A percentile compares a stretch with the other conserved stretches of the same genome.
Conservation (phyloP, 805 yeast species). For the Metschnikowia borealis region DNA sequence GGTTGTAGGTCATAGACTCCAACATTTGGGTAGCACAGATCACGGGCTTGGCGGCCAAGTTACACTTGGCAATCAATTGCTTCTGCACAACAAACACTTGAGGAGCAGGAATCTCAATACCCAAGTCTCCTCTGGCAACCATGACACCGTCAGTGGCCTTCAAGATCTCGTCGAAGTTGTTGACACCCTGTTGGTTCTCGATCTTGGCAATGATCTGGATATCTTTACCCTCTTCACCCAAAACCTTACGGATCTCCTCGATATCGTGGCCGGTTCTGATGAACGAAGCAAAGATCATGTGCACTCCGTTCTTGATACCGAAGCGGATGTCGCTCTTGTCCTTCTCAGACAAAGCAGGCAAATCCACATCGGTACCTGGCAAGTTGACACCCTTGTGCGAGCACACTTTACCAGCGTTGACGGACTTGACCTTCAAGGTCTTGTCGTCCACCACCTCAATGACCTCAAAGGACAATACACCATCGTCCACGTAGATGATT, state of each 20-base stretch:
- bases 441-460: constrained; percentile 71
- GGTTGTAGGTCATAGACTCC: constrained; percentile 99
- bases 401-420: constrained; percentile 92
- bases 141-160: constrained; percentile 96
- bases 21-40: constrained; percentile 99
- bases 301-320: constrained; percentile 96
- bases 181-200: constrained; percentile 99
- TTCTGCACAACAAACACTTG: constrained; percentile 98
- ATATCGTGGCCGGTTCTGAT: constrained; percentile 94
- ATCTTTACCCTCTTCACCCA: constrained; percentile 95
- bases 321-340: constrained; percentile 88
- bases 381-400: constrained; percentile 99
- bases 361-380: constrained; percentile 98
- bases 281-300: constrained; percentile 98
- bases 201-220: constrained; percentile 96
- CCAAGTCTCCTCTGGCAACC: constrained; percentile 99
- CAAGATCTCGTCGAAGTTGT: constrained; percentile 97
- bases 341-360: constrained; percentile 97
- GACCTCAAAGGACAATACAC: constrained; percentile 94
- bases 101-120: constrained; percentile 99
- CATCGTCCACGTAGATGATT: constrained; percentile 94
- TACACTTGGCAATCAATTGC: constrained; percentile 98
- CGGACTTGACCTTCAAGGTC: constrained; percentile 81
- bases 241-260: constrained; percentile 82
- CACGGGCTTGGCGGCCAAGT: constrained; percentile 98